Evolutionary conservation across 2,329 filamentous ascomycete genomes (phyloP).

Genomic region (Arthrobotrys pseudoclavata): DNA sequence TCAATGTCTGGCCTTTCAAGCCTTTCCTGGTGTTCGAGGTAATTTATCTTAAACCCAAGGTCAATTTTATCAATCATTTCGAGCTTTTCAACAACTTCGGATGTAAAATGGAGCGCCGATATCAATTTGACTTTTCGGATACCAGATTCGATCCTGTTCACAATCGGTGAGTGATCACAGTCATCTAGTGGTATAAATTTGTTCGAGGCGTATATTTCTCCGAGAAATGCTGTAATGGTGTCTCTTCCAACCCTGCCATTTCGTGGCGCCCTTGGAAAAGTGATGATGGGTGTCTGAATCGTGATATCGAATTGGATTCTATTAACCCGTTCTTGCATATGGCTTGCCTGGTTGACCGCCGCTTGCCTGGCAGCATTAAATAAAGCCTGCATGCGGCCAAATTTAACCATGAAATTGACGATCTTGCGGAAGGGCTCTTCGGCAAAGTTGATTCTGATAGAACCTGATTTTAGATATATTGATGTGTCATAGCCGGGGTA

Average conservation of each 20-base stretch:
- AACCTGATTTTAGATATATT: slow-evolving; percentile 89
- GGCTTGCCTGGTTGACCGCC: slow-evolving; percentile 90
- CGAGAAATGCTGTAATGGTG: slow-evolving; percentile 89
- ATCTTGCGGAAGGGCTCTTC: slow-evolving; percentile 99
- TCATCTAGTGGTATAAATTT: slow-evolving; percentile 89
- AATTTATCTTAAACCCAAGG: slow-evolving; percentile 89
- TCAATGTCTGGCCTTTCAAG: slow-evolving; percentile 88
- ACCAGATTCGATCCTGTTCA: slow-evolving; percentile 90
- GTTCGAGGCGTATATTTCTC: slow-evolving; percentile 97
- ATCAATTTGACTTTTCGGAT: slow-evolving; percentile 93
- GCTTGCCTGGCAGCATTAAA: slow-evolving; percentile 97
- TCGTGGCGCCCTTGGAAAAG: slow-evolving; percentile 78
- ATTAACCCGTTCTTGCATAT: slow-evolving; percentile 89
- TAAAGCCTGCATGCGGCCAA: slow-evolving; percentile 99
- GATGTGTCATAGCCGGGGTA: slow-evolving; percentile 97
- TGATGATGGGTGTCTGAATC: slow-evolving; percentile 93
- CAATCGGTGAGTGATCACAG: slow-evolving; percentile 77
- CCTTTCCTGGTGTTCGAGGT: slow-evolving; percentile 85
- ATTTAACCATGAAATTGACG: slow-evolving; percentile 97
- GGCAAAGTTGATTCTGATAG: slow-evolving; percentile 95
- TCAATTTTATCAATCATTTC: slow-evolving; percentile 98
- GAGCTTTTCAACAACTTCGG: slow-evolving; percentile 81
- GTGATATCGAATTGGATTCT: slow-evolving; percentile 95
- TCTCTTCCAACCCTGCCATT: slow-evolving; percentile 76
- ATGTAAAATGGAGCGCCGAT: slow-evolving; percentile 84